These are phyloP conservation scores for Raphidocelis subcapitata DNA, from an alignment of 139 green algal species.

Conservation along the genomic window DNA sequence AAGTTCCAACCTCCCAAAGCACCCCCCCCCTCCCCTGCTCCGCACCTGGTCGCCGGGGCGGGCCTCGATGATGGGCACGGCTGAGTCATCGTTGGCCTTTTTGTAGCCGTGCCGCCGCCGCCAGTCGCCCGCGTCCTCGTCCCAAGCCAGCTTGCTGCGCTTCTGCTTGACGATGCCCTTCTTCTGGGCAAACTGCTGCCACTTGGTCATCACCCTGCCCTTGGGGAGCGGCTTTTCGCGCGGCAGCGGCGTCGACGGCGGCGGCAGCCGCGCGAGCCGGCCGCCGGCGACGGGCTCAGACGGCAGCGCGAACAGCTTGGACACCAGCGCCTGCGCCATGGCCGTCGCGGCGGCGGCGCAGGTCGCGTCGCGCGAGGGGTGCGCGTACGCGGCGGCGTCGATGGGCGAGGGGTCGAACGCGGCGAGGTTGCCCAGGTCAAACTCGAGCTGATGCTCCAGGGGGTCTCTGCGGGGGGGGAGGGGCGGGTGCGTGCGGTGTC, in stretches of 20 bases:
- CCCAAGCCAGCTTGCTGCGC: conserved; percentile 83
- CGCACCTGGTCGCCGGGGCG: conserved; percentile 66
- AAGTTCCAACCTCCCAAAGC: too few relatives aligned
- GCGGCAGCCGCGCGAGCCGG: conserved; percentile 74
- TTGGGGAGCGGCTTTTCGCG: conserved; percentile 84
- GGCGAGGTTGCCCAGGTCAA: conserved; percentile 85
- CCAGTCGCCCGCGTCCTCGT: conserved; percentile 81
- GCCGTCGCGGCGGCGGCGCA: conserved; percentile 53
- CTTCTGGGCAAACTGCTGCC: conserved; percentile 92
- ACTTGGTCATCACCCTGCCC: conserved; percentile 81
- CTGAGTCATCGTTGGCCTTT: conserved; percentile 50
- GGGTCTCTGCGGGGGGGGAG: conserved; percentile 45
- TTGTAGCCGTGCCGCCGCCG: conserved; percentile 89
- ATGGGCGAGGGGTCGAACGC: conserved; percentile 73
- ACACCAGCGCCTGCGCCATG: conserved; percentile 73
- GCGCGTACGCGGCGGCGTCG: conserved; percentile 30
- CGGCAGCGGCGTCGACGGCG: conserved; percentile 69
- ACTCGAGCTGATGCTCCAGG: conserved; percentile 67
- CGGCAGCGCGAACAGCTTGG: conserved; percentile 75
- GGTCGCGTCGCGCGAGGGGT: conserved; percentile 35
- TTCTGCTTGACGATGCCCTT: conserved; percentile 96
- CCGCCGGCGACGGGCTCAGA: conserved; percentile 59
- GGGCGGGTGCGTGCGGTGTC: neutral
- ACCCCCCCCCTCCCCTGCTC: too few relatives aligned
- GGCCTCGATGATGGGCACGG: conserved; percentile 88